Evolutionary conservation across 73 alveolate genomes (phyloP), one percentile per base, ranked within the genome.

Genomic region (Uronychia setigera): DNA sequence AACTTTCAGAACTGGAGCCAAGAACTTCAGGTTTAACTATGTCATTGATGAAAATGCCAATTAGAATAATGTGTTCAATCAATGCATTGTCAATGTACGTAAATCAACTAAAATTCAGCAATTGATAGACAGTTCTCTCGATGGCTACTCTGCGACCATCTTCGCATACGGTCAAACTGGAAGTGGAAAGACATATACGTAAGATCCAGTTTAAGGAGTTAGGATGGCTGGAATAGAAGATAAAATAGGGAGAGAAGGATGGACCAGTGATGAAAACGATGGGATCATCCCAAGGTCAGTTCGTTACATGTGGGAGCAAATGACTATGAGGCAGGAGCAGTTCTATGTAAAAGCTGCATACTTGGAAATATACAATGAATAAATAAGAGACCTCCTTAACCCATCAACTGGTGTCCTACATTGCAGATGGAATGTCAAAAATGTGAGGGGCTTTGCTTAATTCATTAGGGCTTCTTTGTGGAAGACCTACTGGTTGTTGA

Each of bases 381-480:
- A 97, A 80, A 91, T 97, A 58, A 92, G 96, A 88, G 99, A 97
- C 88, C 88, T 97, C 58, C 92, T 97, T 75, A 95, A 97, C 92
- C 98, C 98, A 74, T 91, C 94, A 0, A 74, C 90, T 27, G 97
- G 97, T 0, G 85, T 93, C n/a, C 82, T 93, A 5, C 97, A 98
- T 86, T 92, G 96, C 67, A 93, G 99, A 91, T 98, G 99, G 99
- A 98, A 96, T 92, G 97, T 94, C 33, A 94, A 96, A 81, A 97
- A 97, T 90, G 94, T 82, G 89, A 93, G 74, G 86, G 99, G 85
- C 94, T n/a, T n/a, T n/a, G n/a, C n/a, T n/a, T n/a, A n/a, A n/a
- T n/a, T n/a, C n/a, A n/a, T n/a, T n/a, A n/a, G 99, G 99, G 99
- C 0, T 98, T 98, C 95, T 98, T 96, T 88, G 99, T 98, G 0